Evolutionary conservation across 257 asterid genomes (phyloP).

Genomic region (Plantago major): DNA sequence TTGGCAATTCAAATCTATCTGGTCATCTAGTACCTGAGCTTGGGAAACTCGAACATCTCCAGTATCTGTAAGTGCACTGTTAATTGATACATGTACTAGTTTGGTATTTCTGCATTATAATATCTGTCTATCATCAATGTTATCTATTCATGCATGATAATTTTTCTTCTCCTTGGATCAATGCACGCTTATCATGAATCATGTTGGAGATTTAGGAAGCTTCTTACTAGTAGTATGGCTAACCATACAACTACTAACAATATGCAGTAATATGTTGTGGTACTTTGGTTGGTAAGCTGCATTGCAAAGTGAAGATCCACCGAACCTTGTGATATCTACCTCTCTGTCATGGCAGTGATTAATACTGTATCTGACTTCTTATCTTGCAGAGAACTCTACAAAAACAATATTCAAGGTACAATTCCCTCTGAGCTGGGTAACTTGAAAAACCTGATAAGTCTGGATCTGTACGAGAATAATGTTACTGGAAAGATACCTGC

Average conservation of each 20-base stretch:
- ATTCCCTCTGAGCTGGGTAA: constrained; percentile 84
- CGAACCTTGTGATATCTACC: too few species aligned
- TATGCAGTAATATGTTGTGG: too few species aligned
- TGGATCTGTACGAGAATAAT: constrained; percentile 93
- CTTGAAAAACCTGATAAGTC: constrained; percentile 79
- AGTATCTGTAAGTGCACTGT: constrained; percentile 45
- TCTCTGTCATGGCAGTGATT: too few species aligned
- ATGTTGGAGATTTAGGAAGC: background rate
- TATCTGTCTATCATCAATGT: background rate
- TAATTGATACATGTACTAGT: too few species aligned
- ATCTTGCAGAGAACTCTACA: constrained; percentile 75
- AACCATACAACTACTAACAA: too few species aligned
- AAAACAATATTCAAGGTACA: constrained; percentile 73
- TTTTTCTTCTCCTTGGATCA: background rate
- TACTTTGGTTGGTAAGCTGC: too few species aligned
- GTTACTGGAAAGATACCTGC: constrained; percentile 70
- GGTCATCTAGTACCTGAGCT: constrained; percentile 38
- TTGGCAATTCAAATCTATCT: constrained; percentile 33
- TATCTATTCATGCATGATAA: background rate
- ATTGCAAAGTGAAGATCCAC: too few species aligned
- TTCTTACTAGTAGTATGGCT: too few species aligned
- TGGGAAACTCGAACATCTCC: constrained; percentile 46
- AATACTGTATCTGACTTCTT: too few species aligned
- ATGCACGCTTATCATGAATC: background rate
- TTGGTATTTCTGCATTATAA: too few species aligned